Conservation (phyloP, 2,329 filamentous ascomycete genomes). For the Emericellopsis cladophorae region DNA sequence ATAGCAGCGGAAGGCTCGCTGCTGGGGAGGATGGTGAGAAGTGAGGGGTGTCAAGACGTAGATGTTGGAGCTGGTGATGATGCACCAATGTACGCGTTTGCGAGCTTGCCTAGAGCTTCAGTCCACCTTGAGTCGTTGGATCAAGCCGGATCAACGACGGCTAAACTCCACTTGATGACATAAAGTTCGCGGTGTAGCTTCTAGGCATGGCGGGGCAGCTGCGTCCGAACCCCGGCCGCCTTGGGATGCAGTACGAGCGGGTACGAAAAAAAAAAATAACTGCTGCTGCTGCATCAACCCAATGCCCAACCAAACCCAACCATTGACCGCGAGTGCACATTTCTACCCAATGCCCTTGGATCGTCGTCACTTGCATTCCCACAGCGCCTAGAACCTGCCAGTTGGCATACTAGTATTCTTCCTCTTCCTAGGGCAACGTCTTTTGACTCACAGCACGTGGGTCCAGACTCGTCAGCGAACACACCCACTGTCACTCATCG, state of each 20-base stretch:
- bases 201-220: not conserved
- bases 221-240: not conserved
- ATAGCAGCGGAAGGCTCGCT: too few relatives aligned
- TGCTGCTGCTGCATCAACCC: not conserved
- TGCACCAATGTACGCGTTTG: slow-evolving; percentile 24
- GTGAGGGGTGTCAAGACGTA: slow-evolving; percentile 14
- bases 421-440: not conserved
- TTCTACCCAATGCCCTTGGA: slow-evolving; percentile 1
- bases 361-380: not conserved
- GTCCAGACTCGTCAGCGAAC: too few relatives aligned
- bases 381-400: not conserved
- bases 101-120: slow-evolving; percentile 33
- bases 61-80: too few relatives aligned
- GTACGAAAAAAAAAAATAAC: slow-evolving; percentile 1
- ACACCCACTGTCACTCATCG: too few relatives aligned
- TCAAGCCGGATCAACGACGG: slow-evolving; percentile 1
- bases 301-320: not conserved
- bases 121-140: not conserved
- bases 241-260: not conserved
- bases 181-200: too few relatives aligned
- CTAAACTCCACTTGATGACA: not conserved
- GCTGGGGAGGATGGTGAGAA: not conserved
- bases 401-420: not conserved
- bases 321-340: not conserved
- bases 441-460: too few relatives aligned